These are phyloP conservation scores for Sisymbrium altissimum DNA, from an alignment of 345 rosid genomes.

Conservation along the genomic window DNA sequence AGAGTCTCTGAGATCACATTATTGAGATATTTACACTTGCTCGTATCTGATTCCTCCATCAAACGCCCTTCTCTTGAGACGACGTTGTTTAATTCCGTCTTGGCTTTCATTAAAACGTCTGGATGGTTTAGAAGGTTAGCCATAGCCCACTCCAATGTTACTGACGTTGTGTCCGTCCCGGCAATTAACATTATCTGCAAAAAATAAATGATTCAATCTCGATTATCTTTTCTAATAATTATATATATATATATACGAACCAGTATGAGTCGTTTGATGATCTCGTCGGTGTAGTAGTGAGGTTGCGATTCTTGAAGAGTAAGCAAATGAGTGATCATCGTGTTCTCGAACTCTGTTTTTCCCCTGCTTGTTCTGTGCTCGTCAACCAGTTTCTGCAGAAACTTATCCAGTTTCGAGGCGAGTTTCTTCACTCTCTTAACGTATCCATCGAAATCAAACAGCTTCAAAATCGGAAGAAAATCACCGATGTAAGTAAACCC, in stretches of 20 bases:
- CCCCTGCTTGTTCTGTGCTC: slow-evolving; percentile 24
- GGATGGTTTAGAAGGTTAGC: slow-evolving; percentile 12
- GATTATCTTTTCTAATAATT: background rate
- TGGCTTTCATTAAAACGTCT: background rate
- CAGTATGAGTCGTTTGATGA: slow-evolving; percentile 44
- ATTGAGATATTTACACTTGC: slow-evolving; percentile 28
- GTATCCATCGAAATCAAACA: slow-evolving; percentile 30
- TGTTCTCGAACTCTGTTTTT: slow-evolving; percentile 13
- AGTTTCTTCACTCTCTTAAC: slow-evolving; percentile 27
- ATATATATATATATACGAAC: background rate
- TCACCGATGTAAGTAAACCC: slow-evolving; percentile 39
- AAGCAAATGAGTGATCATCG: slow-evolving; percentile 48
- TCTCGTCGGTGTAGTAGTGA: slow-evolving; percentile 42
- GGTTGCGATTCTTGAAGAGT: slow-evolving; percentile 41
- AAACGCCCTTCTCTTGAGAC: background rate
- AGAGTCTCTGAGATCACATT: slow-evolving; percentile 37
- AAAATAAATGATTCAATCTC: background rate
- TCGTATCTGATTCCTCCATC: slow-evolving; percentile 33
- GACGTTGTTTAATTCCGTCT: background rate
- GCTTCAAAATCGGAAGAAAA: slow-evolving; percentile 39
- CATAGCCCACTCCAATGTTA: slow-evolving; percentile 10
- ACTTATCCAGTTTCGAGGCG: slow-evolving; percentile 24
- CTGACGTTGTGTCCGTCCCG: slow-evolving; percentile 9
- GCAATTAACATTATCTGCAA: background rate
- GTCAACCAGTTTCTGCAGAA: slow-evolving; percentile 45